phyloP scores from a whole-genome alignment of 352 stramenopile species.

The Phytophthora quininea region DNA sequence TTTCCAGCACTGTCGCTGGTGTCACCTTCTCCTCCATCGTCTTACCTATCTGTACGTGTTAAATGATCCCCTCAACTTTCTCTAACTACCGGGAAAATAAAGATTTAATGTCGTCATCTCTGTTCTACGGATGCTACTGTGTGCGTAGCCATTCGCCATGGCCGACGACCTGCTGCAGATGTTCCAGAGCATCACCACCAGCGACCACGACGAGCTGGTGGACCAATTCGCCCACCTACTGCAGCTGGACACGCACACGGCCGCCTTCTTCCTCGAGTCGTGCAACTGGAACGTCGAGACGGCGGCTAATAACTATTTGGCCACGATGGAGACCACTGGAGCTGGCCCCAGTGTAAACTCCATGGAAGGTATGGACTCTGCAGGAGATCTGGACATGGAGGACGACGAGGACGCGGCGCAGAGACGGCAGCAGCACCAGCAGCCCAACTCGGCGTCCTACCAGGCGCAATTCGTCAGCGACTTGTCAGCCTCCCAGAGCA shows the following conservation, averaged over 20 bases:
- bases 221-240: slow-evolving; percentile 84
- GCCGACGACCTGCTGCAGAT: slow-evolving; percentile 85
- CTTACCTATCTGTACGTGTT: slow-evolving; percentile 9
- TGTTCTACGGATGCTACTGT: no score
- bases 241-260: slow-evolving; percentile 69
- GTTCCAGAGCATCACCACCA: slow-evolving; percentile 89
- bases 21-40: slow-evolving; percentile 4
- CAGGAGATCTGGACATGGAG: slow-evolving; percentile 68
- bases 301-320: slow-evolving; percentile 83
- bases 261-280: slow-evolving; percentile 87
- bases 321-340: slow-evolving; percentile 58
- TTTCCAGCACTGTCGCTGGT: no score
- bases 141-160: slow-evolving; percentile 32
- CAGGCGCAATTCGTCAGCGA: slow-evolving; percentile 74
- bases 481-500: slow-evolving; percentile 61
- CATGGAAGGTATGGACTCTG: slow-evolving; percentile 35
- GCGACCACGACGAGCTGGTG: slow-evolving; percentile 83
- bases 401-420: slow-evolving; percentile 24
- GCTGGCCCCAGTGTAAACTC: slow-evolving; percentile 12
- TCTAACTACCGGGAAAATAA: slow-evolving; percentile 1
- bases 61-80: not conserved
- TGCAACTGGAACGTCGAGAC: slow-evolving; percentile 91
- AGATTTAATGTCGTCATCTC: not conserved
- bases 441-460: slow-evolving; percentile 35
- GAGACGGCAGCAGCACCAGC: slow-evolving; percentile 20